Evolutionary conservation across 495 filamentous ascomycete genomes (phyloP).

Genomic region (Bacidia rubella): DNA sequence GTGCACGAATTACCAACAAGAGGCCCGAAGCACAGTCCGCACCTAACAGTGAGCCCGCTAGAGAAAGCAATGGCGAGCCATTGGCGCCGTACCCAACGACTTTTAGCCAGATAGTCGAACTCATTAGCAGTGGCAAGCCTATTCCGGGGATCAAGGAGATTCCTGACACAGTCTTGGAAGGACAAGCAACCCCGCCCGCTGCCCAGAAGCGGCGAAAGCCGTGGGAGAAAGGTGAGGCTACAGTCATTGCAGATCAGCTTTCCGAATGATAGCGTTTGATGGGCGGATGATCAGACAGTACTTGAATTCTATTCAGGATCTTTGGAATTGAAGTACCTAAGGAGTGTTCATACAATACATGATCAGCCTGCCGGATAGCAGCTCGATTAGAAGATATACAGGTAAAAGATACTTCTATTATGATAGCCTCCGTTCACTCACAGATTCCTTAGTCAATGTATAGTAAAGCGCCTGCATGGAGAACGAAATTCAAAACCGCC

Average conservation of each 20-base stretch:
- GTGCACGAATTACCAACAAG: too few relatives aligned
- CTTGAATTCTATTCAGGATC: too few relatives aligned
- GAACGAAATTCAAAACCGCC: not conserved
- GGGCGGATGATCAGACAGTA: not conserved
- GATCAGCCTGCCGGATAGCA: not conserved
- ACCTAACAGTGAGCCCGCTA: too few relatives aligned
- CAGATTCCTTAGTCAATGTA: not conserved
- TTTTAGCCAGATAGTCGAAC: slow-evolving; percentile 79
- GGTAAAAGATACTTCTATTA: not conserved
- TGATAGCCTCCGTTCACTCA: not conserved
- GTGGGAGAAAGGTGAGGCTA: slow-evolving; percentile 49
- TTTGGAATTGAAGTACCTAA: not conserved
- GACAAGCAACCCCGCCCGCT: slow-evolving; percentile 41
- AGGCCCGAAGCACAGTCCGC: too few relatives aligned
- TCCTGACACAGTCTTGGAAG: slow-evolving; percentile 63
- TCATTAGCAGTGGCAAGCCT: slow-evolving; percentile 70
- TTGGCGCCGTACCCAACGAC: slow-evolving; percentile 59
- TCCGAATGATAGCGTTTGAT: too few relatives aligned
- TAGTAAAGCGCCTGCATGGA: not conserved
- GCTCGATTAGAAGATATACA: not conserved
- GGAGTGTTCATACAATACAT: not conserved
- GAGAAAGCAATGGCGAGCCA: slow-evolving; percentile 2
- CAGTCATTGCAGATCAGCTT: not conserved
- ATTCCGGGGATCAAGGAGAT: slow-evolving; percentile 87
- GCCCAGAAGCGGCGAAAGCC: slow-evolving; percentile 54